A percentile compares a stretch with the other conserved stretches of the same genome.
Conservation (phyloP, 371 early-diverging fungal genomes). For the Cokeromyces recurvatus region DNA sequence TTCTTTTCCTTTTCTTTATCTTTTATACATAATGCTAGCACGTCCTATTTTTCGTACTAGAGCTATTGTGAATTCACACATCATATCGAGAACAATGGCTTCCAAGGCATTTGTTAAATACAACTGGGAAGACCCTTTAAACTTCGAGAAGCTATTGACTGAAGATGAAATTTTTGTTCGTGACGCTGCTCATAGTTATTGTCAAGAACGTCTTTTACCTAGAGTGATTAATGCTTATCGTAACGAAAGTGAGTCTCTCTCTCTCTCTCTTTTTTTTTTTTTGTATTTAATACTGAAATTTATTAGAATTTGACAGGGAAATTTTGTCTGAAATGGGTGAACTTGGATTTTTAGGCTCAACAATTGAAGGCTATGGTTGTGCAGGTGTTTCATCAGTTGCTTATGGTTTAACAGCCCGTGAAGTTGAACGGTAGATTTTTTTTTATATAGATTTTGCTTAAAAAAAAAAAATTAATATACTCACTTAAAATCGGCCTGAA, state of each 20-base stretch:
- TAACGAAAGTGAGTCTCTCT: slow-evolving; percentile 64
- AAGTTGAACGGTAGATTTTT: slow-evolving; percentile 76
- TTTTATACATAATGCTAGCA: slow-evolving; percentile 3
- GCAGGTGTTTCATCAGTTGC: slow-evolving; percentile 97
- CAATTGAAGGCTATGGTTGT: slow-evolving; percentile 96
- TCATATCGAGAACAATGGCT: slow-evolving; percentile 34
- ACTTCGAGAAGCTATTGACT: slow-evolving; percentile 79
- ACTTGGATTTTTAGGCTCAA: slow-evolving; percentile 91
- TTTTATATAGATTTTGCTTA: background rate
- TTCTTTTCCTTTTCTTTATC: background rate
- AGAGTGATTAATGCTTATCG: slow-evolving; percentile 84
- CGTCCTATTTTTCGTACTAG: slow-evolving; percentile 13
- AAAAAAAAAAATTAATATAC: background rate
- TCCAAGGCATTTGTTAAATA: slow-evolving; percentile 72
- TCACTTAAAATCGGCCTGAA: background rate
- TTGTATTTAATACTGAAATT: background rate
- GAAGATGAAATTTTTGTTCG: slow-evolving; percentile 86
- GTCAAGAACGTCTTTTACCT: slow-evolving; percentile 85
- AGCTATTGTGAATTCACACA: slow-evolving; percentile 4
- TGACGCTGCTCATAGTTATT: slow-evolving; percentile 85
- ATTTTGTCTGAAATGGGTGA: slow-evolving; percentile 95
- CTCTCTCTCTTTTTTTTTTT: background rate
- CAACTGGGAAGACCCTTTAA: slow-evolving; percentile 92
- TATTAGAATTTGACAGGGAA: slow-evolving; percentile 76
- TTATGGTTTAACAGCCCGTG: slow-evolving; percentile 94